Base-by-base conservation (phyloP, 228 moss, liverwort and hornwort species). In the Sphagnum fallax region DNA sequence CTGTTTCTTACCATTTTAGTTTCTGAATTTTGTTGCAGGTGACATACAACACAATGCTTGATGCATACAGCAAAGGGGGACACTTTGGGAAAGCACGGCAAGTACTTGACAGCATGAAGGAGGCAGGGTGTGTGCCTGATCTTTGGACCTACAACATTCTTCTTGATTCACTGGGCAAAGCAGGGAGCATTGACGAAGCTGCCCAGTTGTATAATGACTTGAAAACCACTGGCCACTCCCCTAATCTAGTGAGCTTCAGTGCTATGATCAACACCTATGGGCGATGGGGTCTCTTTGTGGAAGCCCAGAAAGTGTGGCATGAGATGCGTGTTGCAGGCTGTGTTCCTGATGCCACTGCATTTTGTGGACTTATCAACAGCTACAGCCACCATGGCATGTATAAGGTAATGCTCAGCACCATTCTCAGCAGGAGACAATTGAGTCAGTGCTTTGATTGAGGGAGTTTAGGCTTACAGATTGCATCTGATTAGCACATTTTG, bases 141-240 rank as follows among this genome's bases (percentile, higher is more conserved):
- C 78, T 92, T 50, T 96, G 92, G 92, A 96, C 96, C 18, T 96
- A 83, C 76, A 96, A 96, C 74, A 92, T 96, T 67, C 72, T 92
- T 65, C 89, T 96, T 4, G 89, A 96, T 78, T 81, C 88, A 16
- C 84, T 85, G 52, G 92, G 92, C 64, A 92, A 92, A 76, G 80
- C 85, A 67, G 76, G 84, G 72, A 91, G 77, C 57, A 65, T 76
- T 5, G 80, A 80, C 60, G 89, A 92, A 80, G 84, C 84, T 55
- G 71, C 76, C 70, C 81, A 92, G 75, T 61, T 89, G n/a, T 96
- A 76, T 68, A 47, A 76, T 60, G 92, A 89, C 51, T 76, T 96
- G 64, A 87, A 88, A 78, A 74, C 74, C 49, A 84, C 92, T 10
- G 89, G 96, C 16, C 83, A 82, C 72, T 82, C 79, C 53, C 96